Base-by-base conservation (phyloP, 495 filamentous ascomycete species). In the Oleoguttula mirabilis region DNA sequence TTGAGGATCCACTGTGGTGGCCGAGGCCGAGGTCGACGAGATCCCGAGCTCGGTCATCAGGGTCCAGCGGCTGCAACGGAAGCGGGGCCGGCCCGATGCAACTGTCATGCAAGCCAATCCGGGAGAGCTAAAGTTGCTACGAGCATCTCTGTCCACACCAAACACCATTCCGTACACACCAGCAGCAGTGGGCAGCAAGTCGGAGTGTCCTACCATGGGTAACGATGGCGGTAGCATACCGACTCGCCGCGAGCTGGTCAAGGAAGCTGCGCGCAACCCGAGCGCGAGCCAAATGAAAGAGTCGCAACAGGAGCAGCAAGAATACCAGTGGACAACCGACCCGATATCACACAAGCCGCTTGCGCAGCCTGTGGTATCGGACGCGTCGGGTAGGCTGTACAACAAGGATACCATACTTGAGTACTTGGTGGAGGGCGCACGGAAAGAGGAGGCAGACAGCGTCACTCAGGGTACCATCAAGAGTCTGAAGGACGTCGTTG, bases 151-250 rank as follows among this genome's bases (percentile, higher is more conserved):
- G n/a, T n/a, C n/a, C n/a, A n/a, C n/a, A n/a, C n/a, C n/a, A n/a
- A n/a, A n/a, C n/a, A n/a, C n/a, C n/a, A n/a, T n/a, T n/a, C n/a
- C n/a, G n/a, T n/a, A n/a, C n/a, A n/a, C n/a, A n/a, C n/a, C n/a
- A n/a, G n/a, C n/a, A n/a, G n/a, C n/a, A n/a, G n/a, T n/a, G n/a
- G n/a, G n/a, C n/a, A n/a, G n/a, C n/a, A n/a, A n/a, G n/a, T n/a
- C n/a, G n/a, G n/a, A n/a, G n/a, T n/a, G n/a, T n/a, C n/a, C n/a
- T n/a, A 59, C 34, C 46, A 95, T 95, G 88, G 90, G 88, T 65
- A 95, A 95, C 61, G 88, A 96, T 57, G 88, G 90, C 52, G 88
- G 82, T 43, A 81, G 78, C 57, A 99, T 99, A 45, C 90, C 90
- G 10, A 95, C 79, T 36, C 84, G 90, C 22, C 82, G 90, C 39